Evolutionary conservation across 75 land plant species (phyloP), one percentile per base, ranked within the genome.

Genomic region (Ceratopteris richardii): DNA sequence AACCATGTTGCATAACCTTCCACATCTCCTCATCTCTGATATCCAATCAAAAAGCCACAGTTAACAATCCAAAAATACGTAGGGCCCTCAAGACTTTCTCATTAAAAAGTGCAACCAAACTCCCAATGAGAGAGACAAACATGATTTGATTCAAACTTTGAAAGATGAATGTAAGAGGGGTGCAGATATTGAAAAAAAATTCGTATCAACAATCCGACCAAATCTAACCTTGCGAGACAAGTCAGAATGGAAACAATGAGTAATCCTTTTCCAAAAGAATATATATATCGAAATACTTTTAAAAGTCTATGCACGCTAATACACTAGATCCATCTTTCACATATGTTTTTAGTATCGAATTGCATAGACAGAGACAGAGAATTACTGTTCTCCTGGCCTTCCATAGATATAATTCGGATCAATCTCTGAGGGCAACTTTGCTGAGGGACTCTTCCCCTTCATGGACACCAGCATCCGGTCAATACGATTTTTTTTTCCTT

Each of bases 341-440:
- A n/a, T n/a, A n/a, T n/a, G n/a, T n/a, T n/a, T n/a, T n/a, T n/a
- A n/a, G n/a, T n/a, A n/a, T n/a, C n/a, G 14, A 33, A 33, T 33
- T 20, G 48, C 14, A 17, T 46, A 17, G 14, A 20, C 12, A 20
- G 24, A 52, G 2, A 52, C 3, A 52, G 13, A 23, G 14, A n/a
- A n/a, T n/a, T 52, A 52, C 54, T 52, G 14, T 52, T 52, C 54
- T 13, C 29, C 54, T 23, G 54, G 54, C 29, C 54, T 52, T 26
- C 54, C 54, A 52, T 52, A 52, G 28, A 26, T 26, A 14, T 52
- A 52, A 22, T 52, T 21, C 23, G 54, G 54, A 24, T 52, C 54
- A 24, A 52, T 12, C 29, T 52, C 28, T 24, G 54, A 52, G 4
- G 54, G 54, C 7, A 52, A 14, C 54, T 52, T 52, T 52, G 54